Evolutionary conservation across 2,329 filamentous ascomycete species (phyloP).

Genomic region (Cercospora sojina): DNA sequence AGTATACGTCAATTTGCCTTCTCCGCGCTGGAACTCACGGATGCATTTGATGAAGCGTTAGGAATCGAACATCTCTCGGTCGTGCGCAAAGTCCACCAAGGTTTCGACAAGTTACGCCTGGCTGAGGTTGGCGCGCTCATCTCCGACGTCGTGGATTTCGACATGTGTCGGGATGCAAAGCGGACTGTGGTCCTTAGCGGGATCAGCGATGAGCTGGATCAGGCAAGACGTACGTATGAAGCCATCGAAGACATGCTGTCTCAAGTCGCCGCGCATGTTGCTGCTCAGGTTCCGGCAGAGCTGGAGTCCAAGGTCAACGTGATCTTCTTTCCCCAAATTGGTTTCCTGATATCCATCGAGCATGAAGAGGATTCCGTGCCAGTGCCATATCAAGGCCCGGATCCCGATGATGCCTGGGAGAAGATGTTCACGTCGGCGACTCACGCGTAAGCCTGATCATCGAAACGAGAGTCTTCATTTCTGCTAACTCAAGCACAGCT

Average conservation of each 20-base stretch:
- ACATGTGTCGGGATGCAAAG: slow-evolving; percentile 67
- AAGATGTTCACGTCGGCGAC: slow-evolving; percentile 69
- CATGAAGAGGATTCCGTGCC: slow-evolving; percentile 57
- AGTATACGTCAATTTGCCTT: slow-evolving; percentile 71
- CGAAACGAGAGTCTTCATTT: neutral
- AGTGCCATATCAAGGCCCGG: slow-evolving; percentile 60
- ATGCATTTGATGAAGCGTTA: slow-evolving; percentile 58
- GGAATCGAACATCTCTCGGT: slow-evolving; percentile 56
- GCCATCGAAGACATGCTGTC: slow-evolving; percentile 73
- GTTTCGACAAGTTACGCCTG: slow-evolving; percentile 60
- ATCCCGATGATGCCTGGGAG: slow-evolving; percentile 65
- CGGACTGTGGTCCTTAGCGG: slow-evolving; percentile 72
- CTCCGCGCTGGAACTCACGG: slow-evolving; percentile 67
- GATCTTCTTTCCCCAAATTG: slow-evolving; percentile 86
- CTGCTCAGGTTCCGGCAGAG: slow-evolving; percentile 60
- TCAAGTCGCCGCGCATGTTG: slow-evolving; percentile 64
- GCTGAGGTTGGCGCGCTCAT: slow-evolving; percentile 69
- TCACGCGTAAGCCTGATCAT: slow-evolving; percentile 44
- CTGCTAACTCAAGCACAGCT: slow-evolving; percentile 40
- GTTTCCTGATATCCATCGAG: slow-evolving; percentile 77
- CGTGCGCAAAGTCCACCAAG: slow-evolving; percentile 57
- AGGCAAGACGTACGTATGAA: slow-evolving; percentile 73
- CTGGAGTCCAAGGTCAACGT: slow-evolving; percentile 64
- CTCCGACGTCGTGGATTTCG: slow-evolving; percentile 74
- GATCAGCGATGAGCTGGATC: slow-evolving; percentile 72